Evolutionary conservation across 768 basidiomycete species (phyloP).

Genomic region (Pleurotus salmoneostramineus): DNA sequence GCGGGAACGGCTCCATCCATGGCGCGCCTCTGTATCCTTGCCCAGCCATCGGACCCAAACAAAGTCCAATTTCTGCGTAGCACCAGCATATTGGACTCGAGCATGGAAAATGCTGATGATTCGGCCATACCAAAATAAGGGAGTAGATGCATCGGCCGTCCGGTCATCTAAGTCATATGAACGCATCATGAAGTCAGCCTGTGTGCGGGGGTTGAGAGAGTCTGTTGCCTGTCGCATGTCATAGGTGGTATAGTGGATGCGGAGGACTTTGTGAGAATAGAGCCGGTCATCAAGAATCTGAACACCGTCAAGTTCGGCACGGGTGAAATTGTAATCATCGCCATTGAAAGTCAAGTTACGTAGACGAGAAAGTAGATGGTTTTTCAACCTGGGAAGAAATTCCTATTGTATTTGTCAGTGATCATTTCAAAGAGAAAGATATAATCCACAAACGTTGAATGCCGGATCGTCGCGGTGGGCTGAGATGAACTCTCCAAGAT

Average conservation of each 20-base stretch:
- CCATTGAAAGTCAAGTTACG: constrained; percentile 12
- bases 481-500: constrained; percentile 11
- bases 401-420: constrained; percentile 10
- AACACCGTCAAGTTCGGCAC: constrained; percentile 9
- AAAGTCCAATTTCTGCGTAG: constrained; percentile 14
- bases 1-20: neutral
- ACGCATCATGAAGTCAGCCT: constrained; percentile 16
- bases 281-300: constrained; percentile 17
- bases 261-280: constrained; percentile 14
- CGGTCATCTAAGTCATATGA: constrained; percentile 10
- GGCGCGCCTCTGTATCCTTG: neutral
- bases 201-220: constrained; percentile 22
- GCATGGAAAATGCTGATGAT: constrained; percentile 8
- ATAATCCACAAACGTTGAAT: constrained; percentile 9
- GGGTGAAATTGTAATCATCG: constrained; percentile 13
- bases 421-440: neutral
- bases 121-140: constrained; percentile 19
- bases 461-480: constrained; percentile 14
- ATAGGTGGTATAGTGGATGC: constrained; percentile 26
- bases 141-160: constrained; percentile 2
- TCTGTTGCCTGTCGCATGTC: constrained; percentile 20
- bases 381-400: constrained; percentile 21
- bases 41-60: constrained; percentile 12
- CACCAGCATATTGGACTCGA: constrained; percentile 5
- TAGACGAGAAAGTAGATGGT: constrained; percentile 24